Percentiles rank a stretch among this genome's conserved stretches.
phyloP scores from a whole-genome alignment of 495 filamentous ascomycete species.

The Hypoxylon intermedium region DNA sequence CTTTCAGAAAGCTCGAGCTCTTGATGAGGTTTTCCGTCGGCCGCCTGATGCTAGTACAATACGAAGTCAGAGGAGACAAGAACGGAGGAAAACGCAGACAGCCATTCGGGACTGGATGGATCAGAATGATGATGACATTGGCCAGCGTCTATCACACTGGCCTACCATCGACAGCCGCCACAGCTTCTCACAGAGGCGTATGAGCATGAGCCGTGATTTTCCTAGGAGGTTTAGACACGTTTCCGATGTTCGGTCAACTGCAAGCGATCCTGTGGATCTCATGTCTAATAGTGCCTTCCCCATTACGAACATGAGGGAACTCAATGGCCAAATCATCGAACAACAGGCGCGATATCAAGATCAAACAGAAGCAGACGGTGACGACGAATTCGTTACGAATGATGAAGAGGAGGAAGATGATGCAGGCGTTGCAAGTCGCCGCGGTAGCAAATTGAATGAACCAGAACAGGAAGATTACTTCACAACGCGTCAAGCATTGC shows the following conservation, averaged over 20 bases:
- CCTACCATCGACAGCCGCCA: constrained; percentile 55
- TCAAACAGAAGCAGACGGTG: constrained; percentile 80
- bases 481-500: constrained; percentile 47
- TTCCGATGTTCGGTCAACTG: constrained; percentile 59
- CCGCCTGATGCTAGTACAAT: constrained; percentile 52
- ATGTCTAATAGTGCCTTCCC: constrained; percentile 50
- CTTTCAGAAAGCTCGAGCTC: constrained; percentile 83
- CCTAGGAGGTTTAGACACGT: constrained; percentile 50
- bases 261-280: constrained; percentile 63
- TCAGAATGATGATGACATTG: constrained; percentile 66
- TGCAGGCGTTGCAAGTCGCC: constrained; percentile 44
- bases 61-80: constrained; percentile 59
- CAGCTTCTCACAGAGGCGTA: constrained; percentile 48
- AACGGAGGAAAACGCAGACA: constrained; percentile 71
- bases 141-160: constrained; percentile 62
- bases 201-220: constrained; percentile 52
- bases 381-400: constrained; percentile 87
- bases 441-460: constrained; percentile 23
- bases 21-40: constrained; percentile 89
- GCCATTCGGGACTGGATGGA: constrained; percentile 90
- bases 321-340: constrained; percentile 34
- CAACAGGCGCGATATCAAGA: constrained; percentile 50
- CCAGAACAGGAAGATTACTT: constrained; percentile 58
- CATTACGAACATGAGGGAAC: constrained; percentile 37
- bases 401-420: constrained; percentile 70